Evolutionary conservation across 2,329 filamentous ascomycete species (phyloP).

Genomic region (Zelopaecilomyces penicillatus): DNA sequence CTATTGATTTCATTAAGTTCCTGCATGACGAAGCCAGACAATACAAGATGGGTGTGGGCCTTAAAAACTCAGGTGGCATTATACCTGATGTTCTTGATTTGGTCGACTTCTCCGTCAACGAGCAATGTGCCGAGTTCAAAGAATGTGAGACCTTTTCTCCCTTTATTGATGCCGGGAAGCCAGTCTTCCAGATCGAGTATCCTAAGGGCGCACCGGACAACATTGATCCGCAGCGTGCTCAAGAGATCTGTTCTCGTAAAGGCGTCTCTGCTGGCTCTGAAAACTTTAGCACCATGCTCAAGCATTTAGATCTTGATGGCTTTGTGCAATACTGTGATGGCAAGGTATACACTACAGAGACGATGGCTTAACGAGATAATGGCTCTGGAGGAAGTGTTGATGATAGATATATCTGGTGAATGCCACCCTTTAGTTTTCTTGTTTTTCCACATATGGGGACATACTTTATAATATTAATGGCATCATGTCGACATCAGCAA

Average conservation of each 20-base stretch:
- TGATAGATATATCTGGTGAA: too few relatives aligned
- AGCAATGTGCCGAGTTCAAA: slow-evolving; percentile 54
- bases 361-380: background rate
- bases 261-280: slow-evolving; percentile 32
- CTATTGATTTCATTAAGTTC: slow-evolving; percentile 52
- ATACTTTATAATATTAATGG: too few relatives aligned
- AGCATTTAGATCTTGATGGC: slow-evolving; percentile 54
- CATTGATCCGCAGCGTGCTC: slow-evolving; percentile 25
- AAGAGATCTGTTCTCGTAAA: slow-evolving; percentile 33
- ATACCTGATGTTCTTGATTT: slow-evolving; percentile 38
- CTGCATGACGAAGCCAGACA: slow-evolving; percentile 45
- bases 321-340: slow-evolving; percentile 51
- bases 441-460: too few relatives aligned
- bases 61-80: slow-evolving; percentile 61
- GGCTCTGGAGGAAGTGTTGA: too few relatives aligned
- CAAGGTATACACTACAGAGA: slow-evolving; percentile 19
- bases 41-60: slow-evolving; percentile 51
- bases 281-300: slow-evolving; percentile 56
- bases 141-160: slow-evolving; percentile 51
- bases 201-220: slow-evolving; percentile 39
- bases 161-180: slow-evolving; percentile 54
- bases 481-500: too few relatives aligned
- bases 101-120: slow-evolving; percentile 61
- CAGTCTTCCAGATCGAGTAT: slow-evolving; percentile 69
- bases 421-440: too few relatives aligned